Percentiles rank a stretch among this genome's conserved stretches.
phyloP scores from a whole-genome alignment of 768 basidiomycete genomes.

The Gelatoporia subvermispora region DNA sequence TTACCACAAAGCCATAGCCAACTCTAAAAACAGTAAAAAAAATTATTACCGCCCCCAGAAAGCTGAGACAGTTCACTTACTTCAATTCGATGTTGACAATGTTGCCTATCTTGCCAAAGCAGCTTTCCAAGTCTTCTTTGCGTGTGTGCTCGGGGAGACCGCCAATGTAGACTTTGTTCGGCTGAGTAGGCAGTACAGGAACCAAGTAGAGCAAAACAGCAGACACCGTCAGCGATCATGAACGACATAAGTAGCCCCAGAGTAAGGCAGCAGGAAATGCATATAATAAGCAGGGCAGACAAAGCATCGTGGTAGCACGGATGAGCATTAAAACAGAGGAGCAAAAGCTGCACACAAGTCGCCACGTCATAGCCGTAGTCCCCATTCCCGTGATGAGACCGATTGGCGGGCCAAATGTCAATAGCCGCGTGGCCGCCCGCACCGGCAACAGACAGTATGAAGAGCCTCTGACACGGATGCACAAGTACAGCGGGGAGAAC shows the following conservation, averaged over 20 bases:
- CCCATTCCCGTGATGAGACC: not conserved
- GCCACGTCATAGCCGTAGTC: not conserved
- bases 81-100: slow-evolving; percentile 79
- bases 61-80: slow-evolving; percentile 39
- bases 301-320: slow-evolving; percentile 1
- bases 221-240: slow-evolving; percentile 13
- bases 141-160: slow-evolving; percentile 85
- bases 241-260: slow-evolving; percentile 8
- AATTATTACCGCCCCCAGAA: too few relatives aligned
- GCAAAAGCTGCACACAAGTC: not conserved
- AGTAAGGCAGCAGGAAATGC: slow-evolving; percentile 5
- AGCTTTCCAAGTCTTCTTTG: slow-evolving; percentile 78
- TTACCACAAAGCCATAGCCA: slow-evolving; percentile 87
- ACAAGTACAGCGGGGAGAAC: not conserved
- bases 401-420: slow-evolving; percentile 1
- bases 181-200: slow-evolving; percentile 68
- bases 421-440: not conserved
- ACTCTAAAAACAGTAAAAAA: slow-evolving; percentile 41
- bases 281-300: slow-evolving; percentile 7
- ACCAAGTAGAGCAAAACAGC: slow-evolving; percentile 9
- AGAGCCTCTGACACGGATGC: slow-evolving; percentile 3
- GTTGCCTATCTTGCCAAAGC: slow-evolving; percentile 80
- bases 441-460: not conserved
- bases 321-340: not conserved
- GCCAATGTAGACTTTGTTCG: slow-evolving; percentile 91